These are phyloP conservation scores for Cladosporium sp. DNA, from an alignment of 2,329 filamentous ascomycete genomes.

Conservation along the genomic window DNA sequence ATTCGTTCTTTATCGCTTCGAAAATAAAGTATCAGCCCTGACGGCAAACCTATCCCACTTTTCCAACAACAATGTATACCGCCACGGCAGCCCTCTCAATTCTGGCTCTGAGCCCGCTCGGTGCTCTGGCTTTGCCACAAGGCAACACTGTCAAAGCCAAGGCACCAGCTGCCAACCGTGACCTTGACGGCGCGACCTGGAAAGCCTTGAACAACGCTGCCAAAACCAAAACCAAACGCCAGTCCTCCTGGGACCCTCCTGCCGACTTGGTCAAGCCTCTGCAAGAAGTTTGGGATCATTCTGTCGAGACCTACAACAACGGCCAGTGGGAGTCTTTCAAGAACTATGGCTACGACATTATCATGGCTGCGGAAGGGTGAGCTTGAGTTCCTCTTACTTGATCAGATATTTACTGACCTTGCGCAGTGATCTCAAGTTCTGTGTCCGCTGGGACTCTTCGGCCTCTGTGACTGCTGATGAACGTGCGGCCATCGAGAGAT, in stretches of 20 bases:
- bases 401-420: not conserved
- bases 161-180: not conserved
- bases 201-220: not conserved
- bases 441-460: slow-evolving; percentile 43
- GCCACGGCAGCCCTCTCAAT: slow-evolving; percentile 3
- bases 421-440: slow-evolving; percentile 35
- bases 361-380: slow-evolving; percentile 5
- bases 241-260: slow-evolving; percentile 6
- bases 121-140: slow-evolving; percentile 1
- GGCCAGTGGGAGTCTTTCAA: slow-evolving; percentile 7
- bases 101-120: slow-evolving; percentile 2
- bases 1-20: not conserved
- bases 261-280: slow-evolving; percentile 4
- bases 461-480: slow-evolving; percentile 35
- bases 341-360: slow-evolving; percentile 11
- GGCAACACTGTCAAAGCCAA: not conserved
- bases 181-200: slow-evolving; percentile 6
- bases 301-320: slow-evolving; percentile 8
- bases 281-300: slow-evolving; percentile 6
- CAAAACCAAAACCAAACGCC: not conserved
- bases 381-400: not conserved
- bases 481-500: slow-evolving; percentile 34
- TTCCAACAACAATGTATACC: not conserved
- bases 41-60: not conserved
- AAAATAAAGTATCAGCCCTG: not conserved